Percentiles rank a stretch among this genome's conserved stretches.
Evolutionary conservation across 2,329 filamentous ascomycete species (phyloP).

Genomic region (Calonectria henricotiae): DNA sequence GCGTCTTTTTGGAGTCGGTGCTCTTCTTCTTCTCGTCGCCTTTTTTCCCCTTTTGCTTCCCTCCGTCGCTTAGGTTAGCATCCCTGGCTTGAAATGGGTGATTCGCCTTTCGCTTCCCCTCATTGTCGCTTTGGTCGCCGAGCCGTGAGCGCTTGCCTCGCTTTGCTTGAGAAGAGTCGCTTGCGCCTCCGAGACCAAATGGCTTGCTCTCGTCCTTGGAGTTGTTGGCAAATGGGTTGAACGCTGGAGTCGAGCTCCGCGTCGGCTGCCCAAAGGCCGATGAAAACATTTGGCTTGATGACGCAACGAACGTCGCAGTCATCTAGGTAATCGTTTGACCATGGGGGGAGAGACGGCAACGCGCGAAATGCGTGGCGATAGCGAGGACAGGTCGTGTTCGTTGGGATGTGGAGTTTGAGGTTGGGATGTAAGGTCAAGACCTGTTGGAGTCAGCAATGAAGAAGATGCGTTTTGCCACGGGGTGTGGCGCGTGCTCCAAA

Average conservation of each 20-base stretch:
- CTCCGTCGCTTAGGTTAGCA: conserved; percentile 49
- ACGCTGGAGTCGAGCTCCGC: conserved; percentile 56
- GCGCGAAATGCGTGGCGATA: conserved; percentile 40
- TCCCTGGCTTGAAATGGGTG: conserved; percentile 53
- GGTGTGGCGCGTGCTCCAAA: conserved; percentile 22
- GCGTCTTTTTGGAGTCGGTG: conserved; percentile 43
- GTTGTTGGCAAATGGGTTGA: conserved; percentile 58
- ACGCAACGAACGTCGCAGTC: conserved; percentile 62
- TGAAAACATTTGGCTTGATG: conserved; percentile 61
- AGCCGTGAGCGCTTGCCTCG: conserved; percentile 51
- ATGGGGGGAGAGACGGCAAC: conserved; percentile 53
- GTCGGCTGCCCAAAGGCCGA: conserved; percentile 57
- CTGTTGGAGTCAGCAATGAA: conserved; percentile 3
- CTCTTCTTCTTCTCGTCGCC: conserved; percentile 51
- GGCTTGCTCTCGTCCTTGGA: conserved; percentile 48
- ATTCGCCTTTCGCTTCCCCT: conserved; percentile 49
- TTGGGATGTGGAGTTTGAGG: conserved; percentile 39
- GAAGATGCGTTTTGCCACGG: conserved; percentile 27
- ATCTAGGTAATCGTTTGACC: conserved; percentile 56
- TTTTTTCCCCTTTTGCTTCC: conserved; percentile 47
- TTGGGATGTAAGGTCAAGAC: conserved; percentile 27
- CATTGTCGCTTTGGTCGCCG: conserved; percentile 52
- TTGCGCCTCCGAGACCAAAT: conserved; percentile 56
- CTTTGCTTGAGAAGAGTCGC: conserved; percentile 51
- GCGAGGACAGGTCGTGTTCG: conserved; percentile 36